Percentiles rank a stretch among this genome's conserved stretches.
These are phyloP conservation scores for Colletotrichum magnum DNA, from an alignment of 2,329 filamentous ascomycete species.

Conservation along the genomic window DNA sequence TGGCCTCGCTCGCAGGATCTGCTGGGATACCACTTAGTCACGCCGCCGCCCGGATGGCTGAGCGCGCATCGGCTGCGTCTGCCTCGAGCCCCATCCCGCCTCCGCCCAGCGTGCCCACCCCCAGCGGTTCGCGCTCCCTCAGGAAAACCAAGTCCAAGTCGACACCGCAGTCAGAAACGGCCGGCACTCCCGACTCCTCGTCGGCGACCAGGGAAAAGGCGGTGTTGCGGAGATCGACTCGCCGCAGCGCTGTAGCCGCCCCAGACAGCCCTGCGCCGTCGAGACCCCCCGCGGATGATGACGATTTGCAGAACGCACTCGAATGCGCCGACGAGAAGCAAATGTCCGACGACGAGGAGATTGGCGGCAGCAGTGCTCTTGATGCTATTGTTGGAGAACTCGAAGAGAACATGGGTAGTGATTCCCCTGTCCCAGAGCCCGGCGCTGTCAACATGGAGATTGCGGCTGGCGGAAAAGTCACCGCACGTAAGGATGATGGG, in stretches of 20 bases:
- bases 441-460: slow-evolving; percentile 94
- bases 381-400: slow-evolving; percentile 93
- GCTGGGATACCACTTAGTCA: slow-evolving; percentile 70
- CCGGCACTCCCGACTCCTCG: slow-evolving; percentile 60
- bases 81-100: slow-evolving; percentile 53
- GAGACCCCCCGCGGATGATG: slow-evolving; percentile 70
- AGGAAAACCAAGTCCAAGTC: slow-evolving; percentile 65
- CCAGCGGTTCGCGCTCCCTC: slow-evolving; percentile 60
- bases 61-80: slow-evolving; percentile 57
- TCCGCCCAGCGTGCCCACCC: slow-evolving; percentile 52
- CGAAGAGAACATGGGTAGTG: slow-evolving; percentile 82
- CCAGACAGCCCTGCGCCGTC: slow-evolving; percentile 66
- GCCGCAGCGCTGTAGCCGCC: slow-evolving; percentile 66
- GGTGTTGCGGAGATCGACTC: slow-evolving; percentile 72
- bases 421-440: slow-evolving; percentile 79
- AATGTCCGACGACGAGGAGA: slow-evolving; percentile 78
- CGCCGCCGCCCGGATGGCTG: slow-evolving; percentile 62
- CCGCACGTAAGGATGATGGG: slow-evolving; percentile 92
- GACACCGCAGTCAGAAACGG: slow-evolving; percentile 54
- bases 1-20: slow-evolving; percentile 84
- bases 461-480: slow-evolving; percentile 87
- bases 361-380: slow-evolving; percentile 76
- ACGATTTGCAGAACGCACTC: slow-evolving; percentile 77
- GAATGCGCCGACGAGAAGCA: slow-evolving; percentile 96
- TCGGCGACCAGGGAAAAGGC: slow-evolving; percentile 71